Conservation (phyloP, 2,329 filamentous ascomycete species). For the Coleophoma cylindrospora region DNA sequence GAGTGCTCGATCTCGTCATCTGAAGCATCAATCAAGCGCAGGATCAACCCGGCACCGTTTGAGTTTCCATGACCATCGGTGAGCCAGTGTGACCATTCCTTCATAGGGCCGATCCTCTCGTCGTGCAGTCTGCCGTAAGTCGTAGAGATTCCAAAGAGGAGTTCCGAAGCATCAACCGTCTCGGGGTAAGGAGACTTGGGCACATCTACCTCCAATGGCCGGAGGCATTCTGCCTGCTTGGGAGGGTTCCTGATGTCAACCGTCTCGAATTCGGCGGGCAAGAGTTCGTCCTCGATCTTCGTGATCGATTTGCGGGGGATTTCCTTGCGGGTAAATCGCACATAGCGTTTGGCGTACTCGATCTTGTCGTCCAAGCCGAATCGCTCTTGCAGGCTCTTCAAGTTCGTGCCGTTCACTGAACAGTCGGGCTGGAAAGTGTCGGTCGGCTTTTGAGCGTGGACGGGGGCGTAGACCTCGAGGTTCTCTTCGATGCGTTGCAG, state of each 20-base stretch:
- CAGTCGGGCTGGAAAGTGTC: conserved; percentile 30
- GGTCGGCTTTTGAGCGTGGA: conserved; percentile 4
- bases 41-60: conserved; percentile 51
- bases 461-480: conserved; percentile 2
- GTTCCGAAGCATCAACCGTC: conserved; percentile 48
- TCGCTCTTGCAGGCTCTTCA: conserved; percentile 39
- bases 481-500: conserved; percentile 7
- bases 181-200: conserved; percentile 43
- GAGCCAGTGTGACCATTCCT: conserved; percentile 57
- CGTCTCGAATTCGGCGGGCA: conserved; percentile 40
- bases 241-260: conserved; percentile 40
- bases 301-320: conserved; percentile 46
- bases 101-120: conserved; percentile 44
- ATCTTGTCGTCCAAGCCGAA: conserved; percentile 45
- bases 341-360: conserved; percentile 51
- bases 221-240: conserved; percentile 36
- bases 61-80: conserved; percentile 49
- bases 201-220: conserved; percentile 46
- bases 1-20: conserved; percentile 46
- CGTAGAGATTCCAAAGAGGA: conserved; percentile 56
- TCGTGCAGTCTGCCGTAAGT: conserved; percentile 50
- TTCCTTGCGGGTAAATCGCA: conserved; percentile 44
- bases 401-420: conserved; percentile 40
- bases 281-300: conserved; percentile 39
- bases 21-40: conserved; percentile 48